Base-by-base conservation (phyloP, 108 stramenopile species). In the Skeletonema menzelii region DNA sequence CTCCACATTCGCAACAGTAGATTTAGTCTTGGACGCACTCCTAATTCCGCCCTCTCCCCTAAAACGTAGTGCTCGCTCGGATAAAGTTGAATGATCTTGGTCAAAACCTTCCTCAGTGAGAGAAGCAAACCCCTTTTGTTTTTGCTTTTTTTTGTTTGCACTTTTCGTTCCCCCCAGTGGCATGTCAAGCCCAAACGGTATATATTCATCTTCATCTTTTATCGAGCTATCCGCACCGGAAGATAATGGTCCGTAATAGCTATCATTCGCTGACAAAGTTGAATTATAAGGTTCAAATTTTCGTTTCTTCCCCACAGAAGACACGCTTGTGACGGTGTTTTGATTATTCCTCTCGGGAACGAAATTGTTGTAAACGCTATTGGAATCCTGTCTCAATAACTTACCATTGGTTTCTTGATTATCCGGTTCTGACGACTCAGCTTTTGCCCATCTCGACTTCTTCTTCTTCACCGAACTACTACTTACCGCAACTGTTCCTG, bases 11-110 rank as follows among this genome's bases (percentile, higher is more conserved):
- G 65, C 55, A 56, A 67, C 64, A 8, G 65, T 76, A 35, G 70
- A 56, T 42, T 56, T 63, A 6, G 57, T 20, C 13, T 56, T 66
- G 8, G 68, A 74, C 5, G 65, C 72, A 70, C 75, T 60, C 10
- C 62, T 60, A 27, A 84, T 72, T 11, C 88, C 88, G 59, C 88
- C 89, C 31, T 83, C 65, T 8, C 81, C 84, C 13, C 82, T 65
- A 73, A 93, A 93, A 11, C 92, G 89, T 63, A 76, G 68, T 17
- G 84, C 85, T 12, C 92, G 89, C 24, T 74, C 56, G 0, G 59
- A 32, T 72, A 93, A 56, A 14, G 72, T 70, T 24, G 53, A 30
- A 3, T 65, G 27, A 24, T 86, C 84, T 24, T 53, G 59, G 22
- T 87, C 76, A 38, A 91, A 84, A 12, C 86, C 91, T 2, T 53